phyloP scores from a whole-genome alignment of 495 filamentous ascomycete species.

The Tuber indicum region DNA sequence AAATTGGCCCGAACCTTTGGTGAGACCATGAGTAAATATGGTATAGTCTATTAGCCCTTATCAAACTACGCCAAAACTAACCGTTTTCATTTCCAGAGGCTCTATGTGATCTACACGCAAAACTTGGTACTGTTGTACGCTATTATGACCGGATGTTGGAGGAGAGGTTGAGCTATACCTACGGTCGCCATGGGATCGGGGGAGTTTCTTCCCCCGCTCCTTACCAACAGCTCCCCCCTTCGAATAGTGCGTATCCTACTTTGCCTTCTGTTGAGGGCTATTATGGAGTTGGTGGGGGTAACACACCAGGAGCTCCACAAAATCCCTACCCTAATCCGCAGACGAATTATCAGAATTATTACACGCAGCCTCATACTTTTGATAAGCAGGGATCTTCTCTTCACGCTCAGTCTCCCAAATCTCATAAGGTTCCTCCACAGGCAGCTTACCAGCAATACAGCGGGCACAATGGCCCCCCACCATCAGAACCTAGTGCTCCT shows the following conservation, averaged over 20 bases:
- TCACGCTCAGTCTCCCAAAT: conserved; percentile 37
- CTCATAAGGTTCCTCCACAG: conserved; percentile 33
- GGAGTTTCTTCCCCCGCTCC: conserved; percentile 41
- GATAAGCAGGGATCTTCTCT: conserved; percentile 41
- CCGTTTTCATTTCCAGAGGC: conserved; percentile 53
- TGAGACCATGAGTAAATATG: conserved; percentile 99
- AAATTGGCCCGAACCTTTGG: conserved; percentile 95
- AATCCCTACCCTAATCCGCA: conserved; percentile 25
- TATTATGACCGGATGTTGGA: conserved; percentile 99
- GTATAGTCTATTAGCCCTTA: conserved; percentile 48
- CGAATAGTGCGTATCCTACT: conserved; percentile 27
- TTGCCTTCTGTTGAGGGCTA: conserved; percentile 31
- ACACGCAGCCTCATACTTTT: conserved; percentile 38
- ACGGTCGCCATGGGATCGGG: conserved; percentile 67
- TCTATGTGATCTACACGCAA: conserved; percentile 85
- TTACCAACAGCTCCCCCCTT: conserved; percentile 18
- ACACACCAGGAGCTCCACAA: conserved; percentile 20
- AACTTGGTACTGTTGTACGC: conserved; percentile 92
- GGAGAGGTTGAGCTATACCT: conserved; percentile 85
- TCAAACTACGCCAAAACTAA: not conserved
- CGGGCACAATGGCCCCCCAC: conserved; percentile 28
- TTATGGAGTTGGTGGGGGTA: conserved; percentile 22
- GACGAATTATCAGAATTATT: conserved; percentile 42
- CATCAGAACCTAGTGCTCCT: conserved; percentile 18
- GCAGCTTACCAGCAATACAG: conserved; percentile 40